A percentile compares a stretch with the other conserved stretches of the same genome.
Conservation (phyloP, 2,329 filamentous ascomycete species). For the Nakataea oryzae region DNA sequence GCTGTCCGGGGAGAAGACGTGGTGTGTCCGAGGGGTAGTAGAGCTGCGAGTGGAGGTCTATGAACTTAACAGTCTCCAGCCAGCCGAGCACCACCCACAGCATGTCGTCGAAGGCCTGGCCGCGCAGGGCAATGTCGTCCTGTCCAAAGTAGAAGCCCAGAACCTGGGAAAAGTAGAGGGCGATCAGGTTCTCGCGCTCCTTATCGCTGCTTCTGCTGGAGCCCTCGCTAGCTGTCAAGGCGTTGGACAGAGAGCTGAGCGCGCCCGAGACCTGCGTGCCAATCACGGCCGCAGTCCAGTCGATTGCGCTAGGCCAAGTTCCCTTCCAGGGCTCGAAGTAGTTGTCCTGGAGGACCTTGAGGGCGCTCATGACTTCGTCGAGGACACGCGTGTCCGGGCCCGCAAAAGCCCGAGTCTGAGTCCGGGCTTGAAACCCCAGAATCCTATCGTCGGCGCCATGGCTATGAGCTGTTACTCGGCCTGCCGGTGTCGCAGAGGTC, state of each 20-base stretch:
- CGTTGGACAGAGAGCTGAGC: conserved; percentile 58
- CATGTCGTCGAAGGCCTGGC: conserved; percentile 82
- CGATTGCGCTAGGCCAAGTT: conserved; percentile 77
- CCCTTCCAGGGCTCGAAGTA: conserved; percentile 73
- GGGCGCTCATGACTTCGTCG: conserved; percentile 46
- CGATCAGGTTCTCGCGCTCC: conserved; percentile 66
- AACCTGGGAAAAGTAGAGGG: conserved; percentile 69
- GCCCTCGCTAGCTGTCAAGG: conserved; percentile 28
- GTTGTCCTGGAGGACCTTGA: conserved; percentile 64
- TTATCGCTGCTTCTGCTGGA: conserved; percentile 25
- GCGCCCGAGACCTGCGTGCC: conserved; percentile 69
- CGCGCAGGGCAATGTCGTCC: conserved; percentile 62
- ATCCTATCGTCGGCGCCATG: not conserved
- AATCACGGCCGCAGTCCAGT: conserved; percentile 86
- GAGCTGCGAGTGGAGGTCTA: conserved; percentile 54
- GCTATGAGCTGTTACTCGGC: not conserved
- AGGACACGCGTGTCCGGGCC: conserved; percentile 17
- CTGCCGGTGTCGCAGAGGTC: not conserved
- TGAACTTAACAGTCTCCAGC: conserved; percentile 73
- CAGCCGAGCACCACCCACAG: conserved; percentile 91
- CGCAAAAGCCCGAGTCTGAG: not conserved
- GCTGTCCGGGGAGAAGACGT: conserved; percentile 15
- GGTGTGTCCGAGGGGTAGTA: conserved; percentile 36
- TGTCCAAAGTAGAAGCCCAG: conserved; percentile 80
- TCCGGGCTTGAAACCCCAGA: not conserved